Conservation (phyloP, 371 early-diverging fungal species). For the Mucor racemosus region DNA sequence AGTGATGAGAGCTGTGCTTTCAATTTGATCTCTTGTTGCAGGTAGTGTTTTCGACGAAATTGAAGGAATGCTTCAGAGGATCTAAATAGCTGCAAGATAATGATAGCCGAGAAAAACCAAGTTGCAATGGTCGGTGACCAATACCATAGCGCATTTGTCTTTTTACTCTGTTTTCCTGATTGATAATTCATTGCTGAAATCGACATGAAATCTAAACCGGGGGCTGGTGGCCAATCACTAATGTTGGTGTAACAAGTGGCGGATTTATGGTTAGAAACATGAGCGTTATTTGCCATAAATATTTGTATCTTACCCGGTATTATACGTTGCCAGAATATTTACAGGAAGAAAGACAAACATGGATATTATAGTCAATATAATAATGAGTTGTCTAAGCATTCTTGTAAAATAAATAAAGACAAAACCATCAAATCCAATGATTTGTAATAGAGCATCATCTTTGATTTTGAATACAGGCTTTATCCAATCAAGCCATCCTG, state of each 20-base stretch:
- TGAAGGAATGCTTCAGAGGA: constrained; percentile 55
- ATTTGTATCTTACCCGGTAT: constrained; percentile 34
- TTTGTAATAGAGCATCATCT: constrained; percentile 62
- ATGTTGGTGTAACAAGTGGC: constrained; percentile 32
- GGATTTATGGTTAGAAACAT: constrained; percentile 17
- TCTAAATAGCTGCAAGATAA: constrained; percentile 50
- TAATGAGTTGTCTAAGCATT: constrained; percentile 57
- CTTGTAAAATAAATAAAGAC: constrained; percentile 76
- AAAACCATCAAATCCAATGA: constrained; percentile 78
- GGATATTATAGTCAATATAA: constrained; percentile 59
- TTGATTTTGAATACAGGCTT: constrained; percentile 61
- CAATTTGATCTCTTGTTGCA: constrained; percentile 14
- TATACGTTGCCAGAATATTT: constrained; percentile 56
- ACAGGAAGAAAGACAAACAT: constrained; percentile 65
- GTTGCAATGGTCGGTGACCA: constrained; percentile 64
- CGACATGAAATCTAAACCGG: constrained; percentile 40
- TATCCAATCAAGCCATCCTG: constrained; percentile 68
- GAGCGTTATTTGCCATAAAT: not conserved
- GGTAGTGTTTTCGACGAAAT: constrained; percentile 58
- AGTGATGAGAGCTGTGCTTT: constrained; percentile 33
- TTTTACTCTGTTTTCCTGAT: constrained; percentile 21
- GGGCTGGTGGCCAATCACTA: constrained; percentile 52
- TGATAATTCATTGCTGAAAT: constrained; percentile 40
- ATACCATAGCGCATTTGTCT: constrained; percentile 41
- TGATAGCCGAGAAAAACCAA: constrained; percentile 57